Conservation (phyloP, 768 basidiomycete species). For the Tulasnella calospora region DNA sequence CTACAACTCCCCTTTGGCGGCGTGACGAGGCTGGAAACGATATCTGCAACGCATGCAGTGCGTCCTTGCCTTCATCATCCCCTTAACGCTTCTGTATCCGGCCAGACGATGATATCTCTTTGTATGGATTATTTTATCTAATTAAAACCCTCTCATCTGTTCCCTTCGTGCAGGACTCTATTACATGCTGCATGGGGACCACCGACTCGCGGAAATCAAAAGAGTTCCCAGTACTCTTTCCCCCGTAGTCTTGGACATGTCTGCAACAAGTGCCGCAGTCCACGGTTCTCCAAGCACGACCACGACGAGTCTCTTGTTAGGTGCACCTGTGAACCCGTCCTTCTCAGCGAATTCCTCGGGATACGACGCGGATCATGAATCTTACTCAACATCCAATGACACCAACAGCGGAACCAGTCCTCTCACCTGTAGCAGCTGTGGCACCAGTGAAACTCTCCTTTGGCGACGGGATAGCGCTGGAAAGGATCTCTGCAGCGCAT, state of each 20-base stretch:
- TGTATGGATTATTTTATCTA: neutral
- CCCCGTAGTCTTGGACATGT: too few species aligned
- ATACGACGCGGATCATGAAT: too few species aligned
- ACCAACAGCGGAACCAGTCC: too few species aligned
- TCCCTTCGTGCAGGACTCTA: constrained; percentile 66
- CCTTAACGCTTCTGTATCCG: too few species aligned
- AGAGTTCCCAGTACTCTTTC: too few species aligned
- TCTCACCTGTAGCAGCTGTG: constrained; percentile 80
- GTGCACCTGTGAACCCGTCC: too few species aligned
- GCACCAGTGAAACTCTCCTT: constrained; percentile 81
- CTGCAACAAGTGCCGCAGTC: too few species aligned
- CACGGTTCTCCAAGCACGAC: too few species aligned
- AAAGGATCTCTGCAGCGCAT: constrained; percentile 92
- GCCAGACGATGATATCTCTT: neutral
- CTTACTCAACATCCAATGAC: too few species aligned
- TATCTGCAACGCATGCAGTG: constrained; percentile 93
- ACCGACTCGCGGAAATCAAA: constrained; percentile 95
- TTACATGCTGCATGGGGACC: constrained; percentile 95
- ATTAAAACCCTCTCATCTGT: constrained; percentile 22
- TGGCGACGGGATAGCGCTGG: constrained; percentile 89
- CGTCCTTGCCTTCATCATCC: constrained; percentile 45
- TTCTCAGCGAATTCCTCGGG: too few species aligned
- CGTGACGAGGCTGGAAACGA: constrained; percentile 87
- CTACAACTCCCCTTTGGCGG: constrained; percentile 85
- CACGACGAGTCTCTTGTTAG: too few species aligned